phyloP scores from a whole-genome alignment of 495 filamentous ascomycete genomes.

The Trichodelitschia bisporula region DNA sequence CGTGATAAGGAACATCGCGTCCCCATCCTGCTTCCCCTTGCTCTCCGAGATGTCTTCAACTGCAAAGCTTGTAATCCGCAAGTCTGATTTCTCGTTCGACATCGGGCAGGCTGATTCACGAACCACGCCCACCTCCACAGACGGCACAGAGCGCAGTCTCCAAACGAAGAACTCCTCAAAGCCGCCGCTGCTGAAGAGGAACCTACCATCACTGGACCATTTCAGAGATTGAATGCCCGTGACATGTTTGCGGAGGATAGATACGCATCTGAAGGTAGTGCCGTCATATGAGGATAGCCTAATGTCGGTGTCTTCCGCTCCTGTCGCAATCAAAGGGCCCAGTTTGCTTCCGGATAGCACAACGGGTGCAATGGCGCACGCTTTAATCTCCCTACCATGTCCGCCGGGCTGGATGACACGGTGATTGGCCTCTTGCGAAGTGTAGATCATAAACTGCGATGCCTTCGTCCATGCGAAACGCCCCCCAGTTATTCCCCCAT shows the following conservation, averaged over 20 bases:
- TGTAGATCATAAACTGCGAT: conserved; percentile 1
- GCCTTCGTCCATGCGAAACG: conserved; percentile 33
- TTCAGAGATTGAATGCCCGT: conserved; percentile 62
- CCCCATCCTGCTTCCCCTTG: conserved; percentile 7
- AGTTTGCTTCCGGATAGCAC: no score
- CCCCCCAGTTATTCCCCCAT: conserved; percentile 10
- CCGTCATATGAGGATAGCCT: conserved; percentile 30
- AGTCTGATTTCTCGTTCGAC: conserved; percentile 34
- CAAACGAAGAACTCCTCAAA: conserved; percentile 79
- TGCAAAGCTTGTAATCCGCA: conserved; percentile 58
- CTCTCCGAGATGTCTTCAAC: conserved; percentile 17
- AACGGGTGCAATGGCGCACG: conserved; percentile 31
- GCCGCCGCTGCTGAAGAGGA: conserved; percentile 64
- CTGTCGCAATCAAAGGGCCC: conserved; percentile 41
- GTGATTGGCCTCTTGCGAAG: conserved; percentile 17
- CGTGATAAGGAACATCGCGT: conserved; percentile 28
- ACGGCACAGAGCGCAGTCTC: conserved; percentile 31
- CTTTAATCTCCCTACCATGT: conserved; percentile 79
- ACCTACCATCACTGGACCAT: conserved; percentile 37
- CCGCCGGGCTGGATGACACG: conserved; percentile 35
- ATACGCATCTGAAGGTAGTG: conserved; percentile 24
- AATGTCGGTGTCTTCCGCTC: conserved; percentile 72
- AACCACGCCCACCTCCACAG: conserved; percentile 30
- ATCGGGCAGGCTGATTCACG: conserved; percentile 37
- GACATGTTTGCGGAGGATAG: conserved; percentile 46